phyloP scores from a whole-genome alignment of 176 grass and related monocot genomes.

The Echinochloa phyllopogon region DNA sequence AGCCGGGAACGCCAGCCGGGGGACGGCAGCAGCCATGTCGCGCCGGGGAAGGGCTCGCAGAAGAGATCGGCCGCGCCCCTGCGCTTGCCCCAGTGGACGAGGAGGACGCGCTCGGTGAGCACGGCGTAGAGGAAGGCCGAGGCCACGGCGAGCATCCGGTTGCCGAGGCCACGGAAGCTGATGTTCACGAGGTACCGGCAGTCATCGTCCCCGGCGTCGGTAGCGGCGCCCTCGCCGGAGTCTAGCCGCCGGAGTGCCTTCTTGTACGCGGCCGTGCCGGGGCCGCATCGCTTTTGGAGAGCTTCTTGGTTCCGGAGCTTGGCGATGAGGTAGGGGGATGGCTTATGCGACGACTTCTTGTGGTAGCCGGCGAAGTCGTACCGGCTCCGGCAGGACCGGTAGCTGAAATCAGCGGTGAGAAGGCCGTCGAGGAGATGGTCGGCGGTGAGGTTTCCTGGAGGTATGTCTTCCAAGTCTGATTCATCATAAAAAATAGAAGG shows the following conservation, averaged over 20 bases:
- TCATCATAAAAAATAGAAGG: background rate
- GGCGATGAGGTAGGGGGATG: slow-evolving; percentile 52
- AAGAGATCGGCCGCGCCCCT: slow-evolving; percentile 51
- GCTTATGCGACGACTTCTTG: slow-evolving; percentile 30
- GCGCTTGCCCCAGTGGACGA: slow-evolving; percentile 40
- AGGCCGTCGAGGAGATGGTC: slow-evolving; percentile 65
- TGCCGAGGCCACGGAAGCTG: slow-evolving; percentile 70
- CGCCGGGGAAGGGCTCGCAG: slow-evolving; percentile 71
- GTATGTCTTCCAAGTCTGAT: background rate
- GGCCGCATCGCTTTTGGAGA: slow-evolving; percentile 74
- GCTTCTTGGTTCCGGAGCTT: slow-evolving; percentile 66
- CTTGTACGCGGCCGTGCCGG: slow-evolving; percentile 53
- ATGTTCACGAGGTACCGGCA: slow-evolving; percentile 80
- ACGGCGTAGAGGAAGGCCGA: slow-evolving; percentile 71
- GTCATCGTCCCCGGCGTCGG: background rate
- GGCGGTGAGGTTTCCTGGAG: background rate
- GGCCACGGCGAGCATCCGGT: slow-evolving; percentile 63
- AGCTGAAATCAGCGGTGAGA: slow-evolving; percentile 44
- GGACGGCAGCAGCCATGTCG: slow-evolving; percentile 73
- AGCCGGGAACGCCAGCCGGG: slow-evolving; percentile 38
- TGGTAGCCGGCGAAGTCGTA: slow-evolving; percentile 54
- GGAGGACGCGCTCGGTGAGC: slow-evolving; percentile 62
- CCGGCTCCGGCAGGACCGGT: slow-evolving; percentile 61
- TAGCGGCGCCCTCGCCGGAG: slow-evolving; percentile 11
- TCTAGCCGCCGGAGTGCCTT: slow-evolving; percentile 45